phyloP scores from a whole-genome alignment of 306 rosid genomes.

The Vigna unguiculata region DNA sequence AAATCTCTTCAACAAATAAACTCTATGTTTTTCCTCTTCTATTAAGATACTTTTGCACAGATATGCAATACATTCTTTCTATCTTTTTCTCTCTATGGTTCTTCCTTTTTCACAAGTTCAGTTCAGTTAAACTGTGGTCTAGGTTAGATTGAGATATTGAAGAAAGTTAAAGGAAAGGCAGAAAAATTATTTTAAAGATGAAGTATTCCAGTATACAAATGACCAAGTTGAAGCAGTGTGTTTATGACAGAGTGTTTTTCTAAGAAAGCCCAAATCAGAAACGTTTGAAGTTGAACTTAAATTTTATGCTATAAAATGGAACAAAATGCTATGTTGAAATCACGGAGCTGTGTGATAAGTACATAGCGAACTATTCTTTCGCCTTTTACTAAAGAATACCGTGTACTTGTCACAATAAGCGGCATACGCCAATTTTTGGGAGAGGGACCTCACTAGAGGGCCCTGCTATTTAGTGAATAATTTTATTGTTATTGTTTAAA shows the following conservation, averaged over 20 bases:
- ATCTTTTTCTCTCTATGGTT: too few species aligned
- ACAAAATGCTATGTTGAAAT: not conserved
- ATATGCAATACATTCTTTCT: too few species aligned
- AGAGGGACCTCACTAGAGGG: not conserved
- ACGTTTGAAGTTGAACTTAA: not conserved
- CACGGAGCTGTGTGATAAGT: slow-evolving; percentile 49
- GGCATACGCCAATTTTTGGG: not conserved
- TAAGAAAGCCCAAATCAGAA: not conserved
- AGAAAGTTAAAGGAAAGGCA: not conserved
- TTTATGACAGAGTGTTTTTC: too few species aligned
- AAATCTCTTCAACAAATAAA: too few species aligned
- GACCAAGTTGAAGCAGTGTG: not conserved
- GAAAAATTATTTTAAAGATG: not conserved
- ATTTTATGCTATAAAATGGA: not conserved
- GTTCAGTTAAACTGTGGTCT: not conserved
- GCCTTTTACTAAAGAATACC: slow-evolving; percentile 52
- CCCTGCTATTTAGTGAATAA: not conserved
- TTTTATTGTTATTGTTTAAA: too few species aligned
- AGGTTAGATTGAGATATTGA: not conserved
- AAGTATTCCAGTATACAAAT: not conserved
- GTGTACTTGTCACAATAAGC: not conserved
- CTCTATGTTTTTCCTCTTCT: too few species aligned
- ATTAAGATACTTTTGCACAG: too few species aligned
- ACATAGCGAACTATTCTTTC: slow-evolving; percentile 57
- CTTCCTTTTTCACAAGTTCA: not conserved